Evolutionary conservation across 805 yeast species (phyloP).

Genomic region (Cyberlindnera meyerae): DNA sequence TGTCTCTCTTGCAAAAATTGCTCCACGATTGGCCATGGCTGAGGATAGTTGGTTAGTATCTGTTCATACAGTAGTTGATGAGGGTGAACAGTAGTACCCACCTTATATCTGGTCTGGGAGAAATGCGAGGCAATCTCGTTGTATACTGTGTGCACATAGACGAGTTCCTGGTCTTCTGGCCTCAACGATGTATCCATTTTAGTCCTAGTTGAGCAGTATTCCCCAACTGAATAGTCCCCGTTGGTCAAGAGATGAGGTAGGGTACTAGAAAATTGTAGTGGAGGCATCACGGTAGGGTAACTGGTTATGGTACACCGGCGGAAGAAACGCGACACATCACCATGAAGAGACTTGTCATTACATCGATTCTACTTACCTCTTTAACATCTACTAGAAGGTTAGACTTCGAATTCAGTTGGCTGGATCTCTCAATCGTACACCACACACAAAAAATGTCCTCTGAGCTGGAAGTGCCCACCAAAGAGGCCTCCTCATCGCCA

Average conservation of each 20-base stretch:
- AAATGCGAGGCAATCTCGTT: constrained; percentile 90
- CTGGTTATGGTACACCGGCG: too few species aligned
- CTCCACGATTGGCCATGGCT: constrained; percentile 95
- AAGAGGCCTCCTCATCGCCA: not conserved
- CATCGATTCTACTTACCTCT: too few species aligned
- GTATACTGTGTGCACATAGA: constrained; percentile 86
- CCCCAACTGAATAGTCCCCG: not conserved
- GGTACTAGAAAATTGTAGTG: not conserved
- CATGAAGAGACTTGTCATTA: too few species aligned
- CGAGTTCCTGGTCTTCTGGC: constrained; percentile 61
- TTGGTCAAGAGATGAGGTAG: too few species aligned
- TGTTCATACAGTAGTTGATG: too few species aligned
- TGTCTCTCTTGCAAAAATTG: constrained; percentile 47
- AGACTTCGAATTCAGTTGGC: too few species aligned
- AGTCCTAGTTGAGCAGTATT: not conserved
- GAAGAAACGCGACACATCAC: too few species aligned
- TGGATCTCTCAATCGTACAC: too few species aligned
- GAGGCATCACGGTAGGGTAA: too few species aligned
- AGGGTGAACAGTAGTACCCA: not conserved
- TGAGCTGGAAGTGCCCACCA: too few species aligned
- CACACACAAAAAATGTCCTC: too few species aligned
- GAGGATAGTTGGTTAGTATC: not conserved
- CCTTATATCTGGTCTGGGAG: constrained; percentile 83
- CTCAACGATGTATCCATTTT: constrained; percentile 28
- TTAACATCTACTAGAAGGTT: too few species aligned